A percentile compares a stretch with the other conserved stretches of the same genome.
Evolutionary conservation across 2,329 filamentous ascomycete species (phyloP).

Genomic region (Fusarium piperis): DNA sequence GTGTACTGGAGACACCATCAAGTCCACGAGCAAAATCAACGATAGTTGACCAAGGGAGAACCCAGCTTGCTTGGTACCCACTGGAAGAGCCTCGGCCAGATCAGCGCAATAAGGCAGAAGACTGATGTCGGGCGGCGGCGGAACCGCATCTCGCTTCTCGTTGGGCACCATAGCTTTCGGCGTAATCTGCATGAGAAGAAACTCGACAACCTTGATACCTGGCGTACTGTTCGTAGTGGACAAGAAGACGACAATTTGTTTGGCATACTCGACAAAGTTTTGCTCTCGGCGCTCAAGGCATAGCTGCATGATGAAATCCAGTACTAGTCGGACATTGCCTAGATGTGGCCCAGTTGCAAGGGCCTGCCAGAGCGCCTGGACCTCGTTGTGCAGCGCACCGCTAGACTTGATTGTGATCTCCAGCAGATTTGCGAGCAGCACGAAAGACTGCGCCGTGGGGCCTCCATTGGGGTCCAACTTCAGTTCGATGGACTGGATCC

Average conservation of each 20-base stretch:
- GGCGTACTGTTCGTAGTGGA: constrained; percentile 79
- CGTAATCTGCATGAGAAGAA: constrained; percentile 87
- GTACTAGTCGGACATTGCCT: constrained; percentile 91
- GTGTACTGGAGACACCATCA: constrained; percentile 92
- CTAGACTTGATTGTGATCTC: constrained; percentile 96
- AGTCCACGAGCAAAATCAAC: constrained; percentile 90
- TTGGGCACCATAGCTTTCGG: constrained; percentile 97
- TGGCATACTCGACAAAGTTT: constrained; percentile 97
- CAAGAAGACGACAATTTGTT: constrained; percentile 96
- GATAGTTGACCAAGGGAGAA: constrained; percentile 94
- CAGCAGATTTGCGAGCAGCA: constrained; percentile 91
- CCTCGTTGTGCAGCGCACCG: constrained; percentile 90
- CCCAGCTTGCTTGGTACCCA: constrained; percentile 90
- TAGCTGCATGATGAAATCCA: constrained; percentile 95
- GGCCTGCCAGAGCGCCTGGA: constrained; percentile 97
- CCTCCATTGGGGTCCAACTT: constrained; percentile 92
- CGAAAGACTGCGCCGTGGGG: constrained; percentile 90
- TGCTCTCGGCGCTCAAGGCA: constrained; percentile 95
- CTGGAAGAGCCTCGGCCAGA: constrained; percentile 78
- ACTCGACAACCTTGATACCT: constrained; percentile 92
- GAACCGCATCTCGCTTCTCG: constrained; percentile 77
- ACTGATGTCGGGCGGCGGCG: constrained; percentile 76
- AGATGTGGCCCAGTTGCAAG: constrained; percentile 91
- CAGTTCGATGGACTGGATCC: constrained; percentile 94
- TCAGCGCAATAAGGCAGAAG: constrained; percentile 91